Base-by-base conservation (phyloP, 1,284 basidiomycete genomes). In the Apiotrichum sp. region DNA sequence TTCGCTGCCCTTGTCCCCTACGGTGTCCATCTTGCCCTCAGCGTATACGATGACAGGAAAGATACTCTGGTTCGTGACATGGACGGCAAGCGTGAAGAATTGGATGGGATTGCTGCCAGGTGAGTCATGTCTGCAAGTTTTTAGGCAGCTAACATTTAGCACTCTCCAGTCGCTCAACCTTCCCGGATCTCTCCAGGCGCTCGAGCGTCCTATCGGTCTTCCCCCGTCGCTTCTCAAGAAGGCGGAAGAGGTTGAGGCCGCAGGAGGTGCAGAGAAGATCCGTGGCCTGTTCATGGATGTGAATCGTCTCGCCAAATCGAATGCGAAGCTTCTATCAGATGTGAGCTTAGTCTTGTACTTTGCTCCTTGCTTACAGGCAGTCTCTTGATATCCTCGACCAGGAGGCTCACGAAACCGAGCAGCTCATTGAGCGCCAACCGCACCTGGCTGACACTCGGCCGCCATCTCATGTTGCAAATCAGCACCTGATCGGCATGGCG, bases 181-280 rank as follows among this genome's bases (percentile, higher is more conserved):
- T 8, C 95, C 93, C 1, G 86, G 87, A 0, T 82, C 88, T 0
- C 80, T 98, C 34, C 90, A 98, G 69, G 92, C 92, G 0, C 78
- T 96, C 2, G 90, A 96, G 64, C 82, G 86, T 39, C 89, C 89
- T 0, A 82, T 90, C 38, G 90, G 91, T 6, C 78, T 98, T 6
- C 95, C 96, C 1, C 89, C 91, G 0, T 89, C 89, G 59, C 76
- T 98, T 13, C 73, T 98, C 43, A 84, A 84, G 59, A 92, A 92
- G 73, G 87, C 89, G 0, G 87, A 91, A 69, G 88, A 96, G 71
- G 84, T 98, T 1, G 82, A 87, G 44, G 73, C 82, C 0, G 86
- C 89, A 53, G 84, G 90, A 56, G 93, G 93, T 0, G 82, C 86
- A 0, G 78, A 81, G 14, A 81, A 83, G 43, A 84, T 98, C 22